Evolutionary conservation across 1,284 basidiomycete species (phyloP), one percentile per base, ranked within the genome.

Genomic region (Irpex sp.): DNA sequence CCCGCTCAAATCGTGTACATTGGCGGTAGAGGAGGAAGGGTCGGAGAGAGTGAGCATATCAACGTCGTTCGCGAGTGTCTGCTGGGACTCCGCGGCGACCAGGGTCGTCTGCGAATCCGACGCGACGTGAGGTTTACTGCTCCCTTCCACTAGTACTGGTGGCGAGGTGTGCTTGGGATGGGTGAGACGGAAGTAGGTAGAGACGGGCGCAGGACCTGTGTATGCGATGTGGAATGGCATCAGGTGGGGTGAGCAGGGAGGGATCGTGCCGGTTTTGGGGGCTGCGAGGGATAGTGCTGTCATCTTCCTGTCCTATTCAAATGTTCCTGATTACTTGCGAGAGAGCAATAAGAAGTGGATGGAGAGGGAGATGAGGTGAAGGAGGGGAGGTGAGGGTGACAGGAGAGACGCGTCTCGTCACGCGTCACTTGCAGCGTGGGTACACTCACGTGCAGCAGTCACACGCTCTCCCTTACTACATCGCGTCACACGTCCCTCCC

Each of bases 221-320:
- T 92, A 84, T 2, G 80, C 75, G 62, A 94, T 86, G 67, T 89
- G 85, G 68, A 94, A 93, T 1, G 92, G 92, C 87, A 94, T 90
- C 51, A 94, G 81, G 70, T 87, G 81, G 1, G 89, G 87, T 1
- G 76, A 72, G 33, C 78, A 79, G 58, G 61, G 56, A 4, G 77
- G 73, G 5, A 81, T 70, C 1, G 66, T 58, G n/a, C 49, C 21
- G 5, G 31, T 39, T 6, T 68, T 62, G 0, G 57, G 13, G 1
- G 63, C 43, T 5, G 63, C 31, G 5, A 33, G 31, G 31, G 31
- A 33, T 33, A 6, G 31, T 33, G 31, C 31, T 33, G 31, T 33
- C 31, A 33, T 33, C 21, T 26, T 26, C 21, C n/a, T n/a, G n/a
- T n/a, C n/a, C n/a, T n/a, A n/a, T n/a, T n/a, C n/a, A n/a, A n/a